Base-by-base conservation (phyloP, 2,329 filamentous ascomycete species). In the Colletotrichum cordylinicola region DNA sequence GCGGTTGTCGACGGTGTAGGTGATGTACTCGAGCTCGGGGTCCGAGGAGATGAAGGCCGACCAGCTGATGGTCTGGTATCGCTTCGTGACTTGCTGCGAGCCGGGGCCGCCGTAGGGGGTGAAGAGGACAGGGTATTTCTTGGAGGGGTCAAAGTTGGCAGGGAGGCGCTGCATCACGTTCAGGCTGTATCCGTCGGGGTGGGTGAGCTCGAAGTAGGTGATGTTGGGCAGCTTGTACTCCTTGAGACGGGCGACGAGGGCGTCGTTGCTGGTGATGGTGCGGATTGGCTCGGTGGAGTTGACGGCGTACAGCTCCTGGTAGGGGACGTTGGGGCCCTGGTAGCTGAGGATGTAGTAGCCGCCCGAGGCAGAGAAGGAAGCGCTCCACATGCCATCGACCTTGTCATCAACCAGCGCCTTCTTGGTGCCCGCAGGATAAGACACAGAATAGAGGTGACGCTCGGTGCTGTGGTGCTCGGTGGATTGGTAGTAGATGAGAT, bases 21-120 rank as follows among this genome's bases (percentile, higher is more conserved):
- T 90, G 67, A 94, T 90, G 83, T 91, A 94, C 80, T 93, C 87
- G 1, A 94, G 89, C 76, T 94, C 92, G 0, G 91, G 91, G 78
- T 94, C 92, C 0, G 92, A 93, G 1, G 91, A 86, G 61, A 94
- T 89, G 83, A 94, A 94, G 0, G 90, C 87, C 65, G 89, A 88
- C 90, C 91, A 94, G 78, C 87, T 86, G 31, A 91, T 85, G 0
- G 87, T 72, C 70, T 87, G 86, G 83, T 91, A 93, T 2, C 82
- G 80, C 82, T 94, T 93, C 70, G 80, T 84, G 2, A 93, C 91
- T 76, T 90, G 85, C 79, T 94, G 93, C 0, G 92, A 89, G 73
- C 90, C 90, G 1, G 93, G 93, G 0, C 93, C 93, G 24, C 93
- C 93, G 81, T 94, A 94, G 0, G 92, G 92, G 2, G 90, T 92